Conservation (phyloP, 768 basidiomycete genomes). For the Suillus bovinus region DNA sequence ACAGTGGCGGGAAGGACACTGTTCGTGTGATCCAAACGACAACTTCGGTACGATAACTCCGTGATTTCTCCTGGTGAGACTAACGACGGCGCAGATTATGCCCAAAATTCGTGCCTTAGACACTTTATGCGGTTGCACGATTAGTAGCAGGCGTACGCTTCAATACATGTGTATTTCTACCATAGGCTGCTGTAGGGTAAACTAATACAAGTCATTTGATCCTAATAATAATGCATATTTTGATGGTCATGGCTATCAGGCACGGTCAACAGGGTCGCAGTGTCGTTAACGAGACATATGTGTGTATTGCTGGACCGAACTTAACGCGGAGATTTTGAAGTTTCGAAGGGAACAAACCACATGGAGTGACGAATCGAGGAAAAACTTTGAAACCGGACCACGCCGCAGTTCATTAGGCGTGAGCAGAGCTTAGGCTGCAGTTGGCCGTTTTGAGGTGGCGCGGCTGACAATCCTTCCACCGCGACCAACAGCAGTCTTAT, state of each 20-base stretch:
- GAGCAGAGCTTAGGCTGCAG: not conserved
- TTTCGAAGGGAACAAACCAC: not conserved
- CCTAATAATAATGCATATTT: not conserved
- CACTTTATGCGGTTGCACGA: constrained; percentile 31
- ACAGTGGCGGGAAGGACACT: constrained; percentile 76
- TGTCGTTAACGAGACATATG: no score
- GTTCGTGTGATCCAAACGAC: constrained; percentile 77
- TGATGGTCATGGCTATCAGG: not conserved
- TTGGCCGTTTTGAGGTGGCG: not conserved
- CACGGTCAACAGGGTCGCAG: not conserved
- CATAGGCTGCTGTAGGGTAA: not conserved
- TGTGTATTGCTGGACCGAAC: not conserved
- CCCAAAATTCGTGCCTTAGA: constrained; percentile 30
- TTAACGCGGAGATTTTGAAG: not conserved
- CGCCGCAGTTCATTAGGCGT: constrained; percentile 1
- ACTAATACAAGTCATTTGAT: constrained; percentile 1
- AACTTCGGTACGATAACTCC: constrained; percentile 61
- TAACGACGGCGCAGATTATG: constrained; percentile 19
- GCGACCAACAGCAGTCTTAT: not conserved
- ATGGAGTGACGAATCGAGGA: not conserved
- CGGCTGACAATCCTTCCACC: not conserved
- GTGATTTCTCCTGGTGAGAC: constrained; percentile 3
- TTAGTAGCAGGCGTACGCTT: constrained; percentile 1
- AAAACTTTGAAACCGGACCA: not conserved
- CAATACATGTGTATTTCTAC: constrained; percentile 7